Percentiles rank a stretch among this genome's conserved stretches.
Evolutionary conservation across 2,329 filamentous ascomycete genomes (phyloP).

Genomic region (Delphinella strobiligena): DNA sequence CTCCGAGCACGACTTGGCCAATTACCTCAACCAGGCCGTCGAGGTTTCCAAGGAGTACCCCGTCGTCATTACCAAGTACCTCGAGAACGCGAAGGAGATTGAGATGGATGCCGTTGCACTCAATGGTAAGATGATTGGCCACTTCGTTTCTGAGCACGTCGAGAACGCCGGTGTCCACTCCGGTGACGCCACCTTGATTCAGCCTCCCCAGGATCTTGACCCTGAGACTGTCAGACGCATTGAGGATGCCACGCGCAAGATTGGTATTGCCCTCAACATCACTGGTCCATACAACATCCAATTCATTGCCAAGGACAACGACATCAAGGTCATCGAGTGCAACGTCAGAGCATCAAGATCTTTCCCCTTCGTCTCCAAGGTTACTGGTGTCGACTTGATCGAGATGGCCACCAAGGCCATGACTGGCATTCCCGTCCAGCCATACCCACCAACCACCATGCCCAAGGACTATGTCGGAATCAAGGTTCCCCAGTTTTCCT

Average conservation of each 20-base stretch:
- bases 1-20: constrained; percentile 81
- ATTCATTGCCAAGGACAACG: constrained; percentile 98
- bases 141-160: constrained; percentile 97
- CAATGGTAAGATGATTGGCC: constrained; percentile 78
- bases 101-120: constrained; percentile 97
- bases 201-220: constrained; percentile 88
- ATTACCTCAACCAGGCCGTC: constrained; percentile 77
- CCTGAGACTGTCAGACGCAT: constrained; percentile 80
- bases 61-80: constrained; percentile 98
- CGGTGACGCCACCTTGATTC: constrained; percentile 88
- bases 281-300: constrained; percentile 98
- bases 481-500: constrained; percentile 98
- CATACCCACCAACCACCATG: constrained; percentile 68
- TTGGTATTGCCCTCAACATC: constrained; percentile 84
- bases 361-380: constrained; percentile 97
- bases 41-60: constrained; percentile 93
- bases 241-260: constrained; percentile 90
- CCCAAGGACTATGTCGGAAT: constrained; percentile 79
- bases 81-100: constrained; percentile 98
- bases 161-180: constrained; percentile 98
- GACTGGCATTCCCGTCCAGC: constrained; percentile 67
- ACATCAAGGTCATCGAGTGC: constrained; percentile 99
- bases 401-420: constrained; percentile 98
- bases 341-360: constrained; percentile 94
- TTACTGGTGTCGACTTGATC: constrained; percentile 94